Conservation (phyloP, 163 green algal species). For the Picocystis sp. region DNA sequence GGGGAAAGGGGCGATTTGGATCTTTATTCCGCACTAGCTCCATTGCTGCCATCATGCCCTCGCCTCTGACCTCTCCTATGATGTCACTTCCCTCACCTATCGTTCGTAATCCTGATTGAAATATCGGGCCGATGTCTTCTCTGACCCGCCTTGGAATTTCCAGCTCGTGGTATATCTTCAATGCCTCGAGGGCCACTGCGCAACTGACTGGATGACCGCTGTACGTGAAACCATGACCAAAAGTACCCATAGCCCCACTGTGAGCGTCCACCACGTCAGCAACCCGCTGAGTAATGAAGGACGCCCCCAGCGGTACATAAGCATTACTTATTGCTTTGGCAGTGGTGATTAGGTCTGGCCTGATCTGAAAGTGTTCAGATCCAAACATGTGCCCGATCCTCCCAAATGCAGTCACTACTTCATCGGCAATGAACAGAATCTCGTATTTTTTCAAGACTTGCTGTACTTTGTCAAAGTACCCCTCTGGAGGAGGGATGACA, state of each 20-base stretch:
- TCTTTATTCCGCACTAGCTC: too few species aligned
- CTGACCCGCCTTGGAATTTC: neutral
- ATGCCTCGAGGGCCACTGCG: conserved; percentile 17
- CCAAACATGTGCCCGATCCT: conserved; percentile 17
- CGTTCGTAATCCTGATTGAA: too few species aligned
- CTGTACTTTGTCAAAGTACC: conserved; percentile 18
- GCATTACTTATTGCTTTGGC: conserved; percentile 16
- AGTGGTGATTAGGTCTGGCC: conserved; percentile 19
- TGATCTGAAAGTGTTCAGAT: conserved; percentile 18
- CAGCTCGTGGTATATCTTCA: conserved; percentile 23
- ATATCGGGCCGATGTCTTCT: neutral
- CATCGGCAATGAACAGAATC: conserved; percentile 24
- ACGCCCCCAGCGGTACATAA: conserved; percentile 20
- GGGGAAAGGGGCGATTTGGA: too few species aligned
- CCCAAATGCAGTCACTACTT: conserved; percentile 22
- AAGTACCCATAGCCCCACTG: conserved; percentile 8
- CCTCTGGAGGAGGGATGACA: conserved; percentile 20
- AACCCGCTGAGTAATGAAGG: conserved; percentile 15
- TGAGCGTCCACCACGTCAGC: conserved; percentile 12
- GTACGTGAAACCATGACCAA: conserved; percentile 27
- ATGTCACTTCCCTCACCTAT: too few species aligned
- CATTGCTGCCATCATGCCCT: too few species aligned
- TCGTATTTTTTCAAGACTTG: conserved; percentile 24
- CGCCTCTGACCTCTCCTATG: too few species aligned
- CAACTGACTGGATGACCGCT: conserved; percentile 23